Evolutionary conservation across 805 yeast genomes (phyloP), one percentile per base, ranked within the genome.

Genomic region (Pichia nakasei): DNA sequence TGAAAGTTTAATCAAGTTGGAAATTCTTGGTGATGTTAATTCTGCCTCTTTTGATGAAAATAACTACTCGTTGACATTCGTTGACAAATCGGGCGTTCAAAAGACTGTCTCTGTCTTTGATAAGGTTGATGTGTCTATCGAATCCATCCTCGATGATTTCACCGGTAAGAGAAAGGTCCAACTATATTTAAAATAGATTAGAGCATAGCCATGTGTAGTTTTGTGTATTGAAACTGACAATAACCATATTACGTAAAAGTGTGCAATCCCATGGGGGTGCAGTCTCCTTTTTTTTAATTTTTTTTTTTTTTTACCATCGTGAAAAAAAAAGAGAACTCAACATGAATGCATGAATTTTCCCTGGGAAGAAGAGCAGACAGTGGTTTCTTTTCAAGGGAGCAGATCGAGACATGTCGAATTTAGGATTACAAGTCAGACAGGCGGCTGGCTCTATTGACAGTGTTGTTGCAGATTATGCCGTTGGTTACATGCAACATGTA

Each of bases 121-220:
- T 57, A 80, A 81, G 59, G 89, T 93, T 24, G 68, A 74, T 37
- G 97, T 93, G 32, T 81, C 78, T 57, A 88, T 93, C 24, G 82
- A 75, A 56, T 84, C 95, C 3, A 76, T 82, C 9, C 68, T 86
- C 58, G 96, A 93, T 58, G 91, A 85, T 48, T 73, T 78, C 44
- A 86, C 95, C 3, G 96, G 96, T 41, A 91, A 91, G 70, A 80
- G 97, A 65, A 87, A 82, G 63, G 96, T 95, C 1, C 88, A 83
- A 58, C 68, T 91, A 60, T 57, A 75, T 38, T 67, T 85, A 47
- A 73, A 70, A 52, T 78, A 65, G 12, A 34, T n/a, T n/a, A 4
- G 4, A 9, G 22, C 3, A 17, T 21, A 11, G 11, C 8, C 12
- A 12, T 22, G 5, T 17, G 9, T 8, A 38, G 8, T 38, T 11